A percentile compares a stretch with the other conserved stretches of the same genome.
Evolutionary conservation across 306 rosid genomes (phyloP).

Genomic region (Astragalus glycyphyllos): DNA sequence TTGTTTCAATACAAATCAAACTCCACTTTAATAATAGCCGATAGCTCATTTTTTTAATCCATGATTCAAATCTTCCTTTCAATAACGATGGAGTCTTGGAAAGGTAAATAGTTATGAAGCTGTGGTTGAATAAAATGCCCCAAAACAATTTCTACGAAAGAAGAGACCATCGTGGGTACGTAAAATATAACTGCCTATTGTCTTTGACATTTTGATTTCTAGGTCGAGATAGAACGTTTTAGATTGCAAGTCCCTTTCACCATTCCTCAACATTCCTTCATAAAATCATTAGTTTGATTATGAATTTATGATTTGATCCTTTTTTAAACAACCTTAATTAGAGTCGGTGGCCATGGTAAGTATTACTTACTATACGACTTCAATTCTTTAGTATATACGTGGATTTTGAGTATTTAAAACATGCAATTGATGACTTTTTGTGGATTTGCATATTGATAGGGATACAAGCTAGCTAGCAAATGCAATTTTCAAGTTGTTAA

Average conservation of each 20-base stretch:
- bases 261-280: background rate
- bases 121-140: slow-evolving; percentile 17
- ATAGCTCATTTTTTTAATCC: too few relatives aligned
- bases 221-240: slow-evolving; percentile 1
- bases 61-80: too few relatives aligned
- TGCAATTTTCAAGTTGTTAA: slow-evolving; percentile 17
- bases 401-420: background rate
- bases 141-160: background rate
- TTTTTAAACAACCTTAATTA: too few relatives aligned
- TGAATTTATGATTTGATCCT: too few relatives aligned
- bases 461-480: background rate
- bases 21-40: too few relatives aligned
- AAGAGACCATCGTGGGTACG: background rate
- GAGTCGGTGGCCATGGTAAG: too few relatives aligned
- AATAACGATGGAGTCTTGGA: background rate
- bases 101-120: background rate
- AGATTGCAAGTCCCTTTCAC: background rate
- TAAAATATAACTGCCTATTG: background rate
- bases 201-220: background rate
- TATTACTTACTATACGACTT: too few relatives aligned
- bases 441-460: slow-evolving; percentile 20
- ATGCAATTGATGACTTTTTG: slow-evolving; percentile 11
- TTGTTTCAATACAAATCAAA: too few relatives aligned
- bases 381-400: too few relatives aligned
- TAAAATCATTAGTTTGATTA: background rate